Evolutionary conservation across 2,329 filamentous ascomycete species (phyloP), one percentile per base, ranked within the genome.

Genomic region (Verticillium nubilum): DNA sequence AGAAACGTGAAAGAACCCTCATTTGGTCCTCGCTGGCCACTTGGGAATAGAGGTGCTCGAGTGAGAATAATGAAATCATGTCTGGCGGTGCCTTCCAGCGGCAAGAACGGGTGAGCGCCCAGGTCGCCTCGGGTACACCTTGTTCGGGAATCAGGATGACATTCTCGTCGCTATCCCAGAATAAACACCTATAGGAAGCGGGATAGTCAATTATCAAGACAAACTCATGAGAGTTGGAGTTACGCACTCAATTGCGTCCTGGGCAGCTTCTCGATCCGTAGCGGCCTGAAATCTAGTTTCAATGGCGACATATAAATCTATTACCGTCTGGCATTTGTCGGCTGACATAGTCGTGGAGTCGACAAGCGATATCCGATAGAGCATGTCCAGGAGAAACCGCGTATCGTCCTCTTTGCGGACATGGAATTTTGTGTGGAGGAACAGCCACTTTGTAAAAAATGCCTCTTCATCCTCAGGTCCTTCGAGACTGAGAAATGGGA

Each of bases 401-500:
- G 58, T 50, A 17, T 57, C 35, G 26, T 60, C 57, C 1, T 54
- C 27, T 17, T 54, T 26, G 29, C 56, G 56, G 17, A 62, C 59
- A 31, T 27, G 13, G 50, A 62, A 56, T 4, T 52, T 28, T 13
- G 29, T 25, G 23, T 52, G 29, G 15, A 61, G 29, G 19, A 55
- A 55, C n/a, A 52, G 27, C 58, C 60, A 61, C 35, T 59, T 61
- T 9, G 60, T 29, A 33, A 35, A 25, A 5, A 59, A 9, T 6
- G 54, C 26, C 19, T 54, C 58, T 33, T 57, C 25, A 19, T 31
- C 26, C 17, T 55, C 50, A 19, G 27, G 10, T 31, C 7, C 47
- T 17, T 59, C 57, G 19, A 61, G 55, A 23, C 42, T 47, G 19
- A 61, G 60, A 57, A 59, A 61, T 28, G 60, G 60, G 23, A 61